These are phyloP conservation scores for Apophysomyces trapeziformis DNA, from an alignment of 371 early-diverging fungal species.

Conservation along the genomic window DNA sequence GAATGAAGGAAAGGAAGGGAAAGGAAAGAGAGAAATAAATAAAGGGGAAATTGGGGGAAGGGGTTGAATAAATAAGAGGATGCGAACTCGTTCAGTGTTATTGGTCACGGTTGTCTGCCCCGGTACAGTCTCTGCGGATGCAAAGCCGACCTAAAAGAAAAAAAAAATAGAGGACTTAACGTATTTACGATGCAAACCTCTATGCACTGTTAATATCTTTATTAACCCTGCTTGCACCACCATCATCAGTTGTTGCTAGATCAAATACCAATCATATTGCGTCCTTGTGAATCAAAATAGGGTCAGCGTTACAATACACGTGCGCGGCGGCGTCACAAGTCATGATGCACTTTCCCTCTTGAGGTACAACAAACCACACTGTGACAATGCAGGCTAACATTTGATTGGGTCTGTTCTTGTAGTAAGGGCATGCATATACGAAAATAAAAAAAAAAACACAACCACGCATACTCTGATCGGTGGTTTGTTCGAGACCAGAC, in stretches of 20 bases:
- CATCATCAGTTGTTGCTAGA: background rate
- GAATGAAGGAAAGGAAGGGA: slow-evolving; percentile 16
- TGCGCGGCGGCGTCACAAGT: slow-evolving; percentile 5
- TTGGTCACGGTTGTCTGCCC: background rate
- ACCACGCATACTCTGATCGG: background rate
- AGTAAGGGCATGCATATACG: background rate
- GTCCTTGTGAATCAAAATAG: slow-evolving; percentile 4
- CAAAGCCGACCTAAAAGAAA: background rate
- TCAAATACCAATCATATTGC: background rate
- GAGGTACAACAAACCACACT: background rate
- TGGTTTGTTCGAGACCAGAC: slow-evolving; percentile 1
- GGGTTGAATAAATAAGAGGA: slow-evolving; percentile 8
- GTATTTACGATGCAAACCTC: background rate
- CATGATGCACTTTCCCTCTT: background rate
- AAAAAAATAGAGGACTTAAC: background rate
- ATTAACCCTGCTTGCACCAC: background rate
- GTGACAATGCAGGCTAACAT: background rate
- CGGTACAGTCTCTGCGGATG: background rate
- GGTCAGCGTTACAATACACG: slow-evolving; percentile 4
- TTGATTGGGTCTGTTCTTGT: background rate
- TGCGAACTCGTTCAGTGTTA: background rate
- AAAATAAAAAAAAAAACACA: background rate
- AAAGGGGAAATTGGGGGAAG: background rate
- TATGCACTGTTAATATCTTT: slow-evolving; percentile 4
- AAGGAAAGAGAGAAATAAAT: slow-evolving; percentile 13